These are phyloP conservation scores for Conticribra guillardii DNA, from an alignment of 108 stramenopile genomes.

Conservation along the genomic window DNA sequence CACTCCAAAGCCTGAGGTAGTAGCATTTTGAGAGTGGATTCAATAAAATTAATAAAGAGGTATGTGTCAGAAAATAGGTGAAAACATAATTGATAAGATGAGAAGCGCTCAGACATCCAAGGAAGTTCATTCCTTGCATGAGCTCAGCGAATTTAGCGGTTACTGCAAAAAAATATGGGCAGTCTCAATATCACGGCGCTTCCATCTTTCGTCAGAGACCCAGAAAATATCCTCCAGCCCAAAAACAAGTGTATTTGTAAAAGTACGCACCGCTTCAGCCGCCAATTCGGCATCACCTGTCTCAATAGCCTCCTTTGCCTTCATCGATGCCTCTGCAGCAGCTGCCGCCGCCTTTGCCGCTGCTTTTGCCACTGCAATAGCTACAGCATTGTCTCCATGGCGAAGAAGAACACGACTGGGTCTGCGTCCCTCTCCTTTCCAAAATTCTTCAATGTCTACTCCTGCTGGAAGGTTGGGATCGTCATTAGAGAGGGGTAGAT, in stretches of 20 bases:
- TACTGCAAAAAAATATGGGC: too few species aligned
- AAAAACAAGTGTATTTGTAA: background rate
- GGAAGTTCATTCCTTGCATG: too few species aligned
- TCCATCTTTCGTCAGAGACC: too few species aligned
- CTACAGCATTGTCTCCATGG: slow-evolving; percentile 73
- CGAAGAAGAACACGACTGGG: slow-evolving; percentile 80
- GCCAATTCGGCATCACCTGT: slow-evolving; percentile 82
- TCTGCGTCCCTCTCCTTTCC: slow-evolving; percentile 69
- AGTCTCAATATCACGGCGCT: too few species aligned
- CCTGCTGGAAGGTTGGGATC: slow-evolving; percentile 66
- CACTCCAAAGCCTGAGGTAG: slow-evolving; percentile 65
- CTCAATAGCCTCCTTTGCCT: slow-evolving; percentile 75
- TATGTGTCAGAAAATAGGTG: too few species aligned
- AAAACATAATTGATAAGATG: too few species aligned
- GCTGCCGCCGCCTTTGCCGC: slow-evolving; percentile 61
- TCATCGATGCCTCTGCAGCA: slow-evolving; percentile 50
- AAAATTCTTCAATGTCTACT: slow-evolving; percentile 79
- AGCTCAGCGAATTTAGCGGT: too few species aligned
- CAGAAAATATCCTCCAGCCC: too few species aligned
- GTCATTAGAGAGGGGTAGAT: slow-evolving; percentile 74
- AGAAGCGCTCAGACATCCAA: too few species aligned
- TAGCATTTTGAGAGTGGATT: too few species aligned
- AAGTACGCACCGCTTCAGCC: slow-evolving; percentile 25
- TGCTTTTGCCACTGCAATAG: slow-evolving; percentile 71
- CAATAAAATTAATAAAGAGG: too few species aligned